Evolutionary conservation across 2,329 filamentous ascomycete genomes (phyloP), one percentile per base, ranked within the genome.

Genomic region (Pochonia chlamydosporia): DNA sequence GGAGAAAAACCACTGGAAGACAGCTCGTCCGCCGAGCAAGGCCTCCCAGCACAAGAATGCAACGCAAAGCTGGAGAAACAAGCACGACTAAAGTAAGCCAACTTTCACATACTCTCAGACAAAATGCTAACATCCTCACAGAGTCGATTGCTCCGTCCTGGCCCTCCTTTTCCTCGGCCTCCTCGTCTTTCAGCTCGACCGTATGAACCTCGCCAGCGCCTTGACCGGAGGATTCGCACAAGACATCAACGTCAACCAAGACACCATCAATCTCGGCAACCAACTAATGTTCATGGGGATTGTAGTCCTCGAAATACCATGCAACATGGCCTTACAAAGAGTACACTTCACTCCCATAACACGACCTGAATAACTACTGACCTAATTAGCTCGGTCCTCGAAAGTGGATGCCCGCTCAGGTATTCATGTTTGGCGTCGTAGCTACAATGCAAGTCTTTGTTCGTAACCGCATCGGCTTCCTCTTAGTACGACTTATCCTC

Each of bases 241-340:
- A 3, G 63, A 69, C 30, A 71, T 76, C 25, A 49, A 54, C 0
- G 62, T 76, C 6, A 59, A 63, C 28, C 71, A 75, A 49, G 65
- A 68, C 20, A 74, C 69, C 0, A 68, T 78, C 49, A 79, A 78
- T 44, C 56, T 77, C 0, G 74, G 75, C 0, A 77, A 78, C 47
- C 74, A 77, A 51, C 56, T 78, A 8, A 74, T 78, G 72, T 77
- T 74, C 49, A 60, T 74, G 26, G 72, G 71, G 0, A 74, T 74
- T 8, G 70, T 77, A 2, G 53, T 74, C 2, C 56, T 76, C 2
- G 73, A 78, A 47, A 77, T 78, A 2, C 75, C 74, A 0, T 74
- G 68, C 16, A 78, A 78, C 51, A 64, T 78, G 51, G 57, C 68
- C 2, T 56, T 74, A 3, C 63, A 67, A 39, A 52, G 50, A 44